These are phyloP conservation scores for Linanthus parryae DNA, from an alignment of 148 eudicot genomes.

Conservation along the genomic window DNA sequence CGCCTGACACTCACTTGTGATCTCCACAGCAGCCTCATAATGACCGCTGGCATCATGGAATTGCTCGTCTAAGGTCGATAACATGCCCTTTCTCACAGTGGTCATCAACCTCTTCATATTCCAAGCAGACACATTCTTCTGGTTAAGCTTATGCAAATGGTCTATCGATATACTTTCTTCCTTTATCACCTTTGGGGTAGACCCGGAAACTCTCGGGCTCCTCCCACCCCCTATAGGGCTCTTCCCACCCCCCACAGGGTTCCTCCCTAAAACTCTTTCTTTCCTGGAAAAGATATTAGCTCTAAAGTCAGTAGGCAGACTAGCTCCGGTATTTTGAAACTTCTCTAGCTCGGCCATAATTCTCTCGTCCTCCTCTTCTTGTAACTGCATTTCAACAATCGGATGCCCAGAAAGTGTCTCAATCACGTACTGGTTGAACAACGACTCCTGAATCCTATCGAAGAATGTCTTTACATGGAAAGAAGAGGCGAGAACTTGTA, in stretches of 20 bases:
- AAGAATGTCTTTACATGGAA: slow-evolving; percentile 81
- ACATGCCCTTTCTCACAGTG: slow-evolving; percentile 48
- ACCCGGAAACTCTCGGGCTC: no score
- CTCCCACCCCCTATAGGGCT: no score
- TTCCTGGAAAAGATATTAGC: no score
- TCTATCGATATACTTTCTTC: no score
- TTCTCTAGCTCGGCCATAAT: slow-evolving; percentile 65
- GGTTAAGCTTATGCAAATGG: slow-evolving; percentile 55
- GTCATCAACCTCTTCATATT: slow-evolving; percentile 69
- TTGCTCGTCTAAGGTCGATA: slow-evolving; percentile 44
- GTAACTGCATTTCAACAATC: slow-evolving; percentile 30
- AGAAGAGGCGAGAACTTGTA: slow-evolving; percentile 58
- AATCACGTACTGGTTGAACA: slow-evolving; percentile 80
- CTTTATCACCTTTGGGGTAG: no score
- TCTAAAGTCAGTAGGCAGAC: no score
- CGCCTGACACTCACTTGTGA: slow-evolving; percentile 77
- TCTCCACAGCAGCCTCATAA: slow-evolving; percentile 41
- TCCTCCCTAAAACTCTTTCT: no score
- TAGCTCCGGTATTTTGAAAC: no score
- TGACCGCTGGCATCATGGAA: slow-evolving; percentile 36
- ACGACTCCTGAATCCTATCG: slow-evolving; percentile 76
- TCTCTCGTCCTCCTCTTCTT: slow-evolving; percentile 32
- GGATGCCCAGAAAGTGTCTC: slow-evolving; percentile 73
- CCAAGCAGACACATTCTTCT: slow-evolving; percentile 75
- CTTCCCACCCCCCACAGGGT: no score